Evolutionary conservation across 352 stramenopile species (phyloP).

Genomic region (Stramenopiles sp.): DNA sequence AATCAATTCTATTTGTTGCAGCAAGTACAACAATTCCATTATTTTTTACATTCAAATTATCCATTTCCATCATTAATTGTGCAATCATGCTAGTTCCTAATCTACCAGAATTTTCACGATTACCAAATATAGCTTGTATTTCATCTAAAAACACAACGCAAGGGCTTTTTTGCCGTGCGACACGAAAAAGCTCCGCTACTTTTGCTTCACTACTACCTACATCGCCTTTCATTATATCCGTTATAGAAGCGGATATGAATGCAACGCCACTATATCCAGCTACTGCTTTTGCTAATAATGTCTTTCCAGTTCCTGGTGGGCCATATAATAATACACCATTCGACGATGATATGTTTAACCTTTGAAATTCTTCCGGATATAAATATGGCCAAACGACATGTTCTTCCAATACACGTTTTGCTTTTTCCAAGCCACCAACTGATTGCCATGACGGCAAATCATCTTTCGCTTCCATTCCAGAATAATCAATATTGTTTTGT

Average conservation of each 20-base stretch:
- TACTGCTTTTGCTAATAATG: constrained; percentile 71
- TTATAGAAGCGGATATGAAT: not conserved
- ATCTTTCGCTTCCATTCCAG: too few relatives aligned
- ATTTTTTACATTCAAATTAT: constrained; percentile 74
- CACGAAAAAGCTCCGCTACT: constrained; percentile 55
- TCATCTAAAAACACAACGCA: constrained; percentile 53
- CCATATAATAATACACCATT: constrained; percentile 94
- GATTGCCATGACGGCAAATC: constrained; percentile 90
- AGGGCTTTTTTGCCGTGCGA: constrained; percentile 41
- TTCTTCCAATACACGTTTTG: constrained; percentile 93
- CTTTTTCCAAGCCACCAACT: constrained; percentile 87
- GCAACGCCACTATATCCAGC: constrained; percentile 59
- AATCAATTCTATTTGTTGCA: constrained; percentile 82
- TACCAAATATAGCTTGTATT: constrained; percentile 83
- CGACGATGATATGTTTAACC: constrained; percentile 87
- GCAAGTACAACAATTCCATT: constrained; percentile 74
- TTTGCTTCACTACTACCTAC: constrained; percentile 64
- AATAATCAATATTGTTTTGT: too few relatives aligned
- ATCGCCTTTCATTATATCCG: constrained; percentile 17
- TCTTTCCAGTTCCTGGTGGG: constrained; percentile 84
- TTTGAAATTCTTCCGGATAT: constrained; percentile 79
- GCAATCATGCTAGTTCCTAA: constrained; percentile 93
- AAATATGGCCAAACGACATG: constrained; percentile 92
- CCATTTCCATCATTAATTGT: constrained; percentile 88
- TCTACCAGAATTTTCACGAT: constrained; percentile 59